Base-by-base conservation (phyloP, 2,329 filamentous ascomycete species). In the Monosporascus sp. region DNA sequence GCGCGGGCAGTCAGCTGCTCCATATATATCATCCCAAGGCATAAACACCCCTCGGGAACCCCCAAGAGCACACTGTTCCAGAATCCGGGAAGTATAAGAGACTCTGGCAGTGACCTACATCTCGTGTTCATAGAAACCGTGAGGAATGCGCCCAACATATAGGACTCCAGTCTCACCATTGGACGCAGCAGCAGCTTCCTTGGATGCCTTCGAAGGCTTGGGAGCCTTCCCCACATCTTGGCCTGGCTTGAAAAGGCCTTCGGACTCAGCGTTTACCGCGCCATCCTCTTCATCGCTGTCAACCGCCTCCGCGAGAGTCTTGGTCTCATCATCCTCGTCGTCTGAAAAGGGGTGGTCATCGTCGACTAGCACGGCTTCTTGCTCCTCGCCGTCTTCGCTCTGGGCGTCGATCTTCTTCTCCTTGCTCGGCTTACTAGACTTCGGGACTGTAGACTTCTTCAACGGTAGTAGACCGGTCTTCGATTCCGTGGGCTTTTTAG, bases 91-190 rank as follows among this genome's bases (percentile, higher is more conserved):
- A 43, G 14, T 24, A 35, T 35, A 31, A 11, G 31, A 19, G 14
- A 20, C 3, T 43, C 40, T 14, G 19, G 22, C 17, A 27, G 24
- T 27, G 60, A 86, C 85, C 63, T 84, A 85, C 88, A 99, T 95
- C 74, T 97, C 88, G 65, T 91, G 84, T 75, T 99, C 94, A 79
- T 93, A 97, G 83, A 99, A 99, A 74, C 94, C 89, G 59, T 73
- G 74, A 40, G 92, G 92, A 55, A 96, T 87, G 60, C 91, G 90
- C 68, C 90, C 91, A 65, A 99, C 80, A 74, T 96, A 97, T 66
- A 97, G 80, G 41, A 94, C 86, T 47, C 92, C 93, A 1, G 89
- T 83, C 50, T 81, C 61, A 27, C 62, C 63, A 60, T 73, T 68
- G 26, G 74, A 70, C 22, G 76, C 73, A 57, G 70, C 70, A 51